A percentile compares a stretch with the other conserved stretches of the same genome.
These are phyloP conservation scores for Lecanicillium sp. DNA, from an alignment of 2,329 filamentous ascomycete species.

Conservation along the genomic window DNA sequence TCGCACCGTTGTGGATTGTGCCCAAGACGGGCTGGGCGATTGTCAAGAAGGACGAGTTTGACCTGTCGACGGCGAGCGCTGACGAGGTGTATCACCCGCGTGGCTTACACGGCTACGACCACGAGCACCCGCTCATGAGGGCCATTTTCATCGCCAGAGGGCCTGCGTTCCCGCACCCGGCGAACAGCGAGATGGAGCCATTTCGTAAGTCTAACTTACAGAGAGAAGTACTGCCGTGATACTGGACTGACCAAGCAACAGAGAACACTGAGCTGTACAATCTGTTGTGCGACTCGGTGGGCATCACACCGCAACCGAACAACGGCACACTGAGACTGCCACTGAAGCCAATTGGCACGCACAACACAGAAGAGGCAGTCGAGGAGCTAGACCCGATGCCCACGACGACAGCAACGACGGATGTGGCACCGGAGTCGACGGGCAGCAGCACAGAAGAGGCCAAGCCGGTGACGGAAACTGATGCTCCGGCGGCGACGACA, in stretches of 20 bases:
- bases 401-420: constrained; percentile 12
- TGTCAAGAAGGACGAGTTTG: constrained; percentile 71
- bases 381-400: constrained; percentile 48
- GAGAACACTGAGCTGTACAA: constrained; percentile 96
- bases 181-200: constrained; percentile 69
- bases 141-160: constrained; percentile 91
- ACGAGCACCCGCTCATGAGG: constrained; percentile 90
- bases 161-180: constrained; percentile 81
- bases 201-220: constrained; percentile 67
- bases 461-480: not conserved
- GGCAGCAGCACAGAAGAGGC: constrained; percentile 15
- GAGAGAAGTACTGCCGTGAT: not conserved
- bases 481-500: not conserved
- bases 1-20: constrained; percentile 91
- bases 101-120: constrained; percentile 91
- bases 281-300: constrained; percentile 82
- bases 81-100: constrained; percentile 68
- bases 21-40: constrained; percentile 92
- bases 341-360: constrained; percentile 56
- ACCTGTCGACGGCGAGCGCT: constrained; percentile 58
- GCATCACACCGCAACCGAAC: constrained; percentile 66
- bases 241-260: constrained; percentile 28
- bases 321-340: constrained; percentile 81
- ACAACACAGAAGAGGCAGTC: constrained; percentile 44
- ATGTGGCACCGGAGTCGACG: not conserved